Percentiles rank a stretch among this genome's conserved stretches.
Evolutionary conservation across 371 early-diverging fungal genomes (phyloP).

Genomic region (Sporodiniella umbellata): DNA sequence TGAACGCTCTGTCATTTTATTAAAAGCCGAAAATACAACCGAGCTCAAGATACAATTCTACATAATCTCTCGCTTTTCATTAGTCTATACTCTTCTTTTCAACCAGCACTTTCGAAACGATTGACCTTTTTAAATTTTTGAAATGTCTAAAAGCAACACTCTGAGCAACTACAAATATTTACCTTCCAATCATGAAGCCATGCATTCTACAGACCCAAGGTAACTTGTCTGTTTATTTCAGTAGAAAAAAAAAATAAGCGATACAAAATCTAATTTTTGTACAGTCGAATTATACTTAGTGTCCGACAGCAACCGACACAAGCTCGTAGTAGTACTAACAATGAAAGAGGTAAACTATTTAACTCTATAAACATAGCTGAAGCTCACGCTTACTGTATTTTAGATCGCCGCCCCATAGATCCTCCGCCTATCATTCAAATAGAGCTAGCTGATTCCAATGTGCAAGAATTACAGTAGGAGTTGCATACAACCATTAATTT

Average conservation of each 20-base stretch:
- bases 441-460: constrained; percentile 11
- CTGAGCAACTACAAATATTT: constrained; percentile 13
- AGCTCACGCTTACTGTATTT: too few relatives aligned
- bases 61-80: neutral
- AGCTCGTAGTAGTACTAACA: constrained; percentile 27
- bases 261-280: neutral
- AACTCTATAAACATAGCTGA: neutral
- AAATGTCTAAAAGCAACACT: constrained; percentile 20
- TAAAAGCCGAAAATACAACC: neutral
- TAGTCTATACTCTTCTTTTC: neutral
- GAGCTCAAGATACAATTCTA: neutral
- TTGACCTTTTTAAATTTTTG: neutral
- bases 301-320: constrained; percentile 29
- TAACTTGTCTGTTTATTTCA: constrained; percentile 3
- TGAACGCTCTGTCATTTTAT: too few relatives aligned
- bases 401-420: constrained; percentile 32
- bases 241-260: neutral
- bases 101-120: neutral
- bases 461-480: constrained; percentile 16
- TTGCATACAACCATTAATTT: neutral
- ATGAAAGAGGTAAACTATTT: constrained; percentile 21
- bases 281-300: constrained; percentile 14
- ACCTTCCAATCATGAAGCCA: constrained; percentile 8
- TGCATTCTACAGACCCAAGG: constrained; percentile 14
- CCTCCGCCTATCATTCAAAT: constrained; percentile 32